A percentile compares a stretch with the other conserved stretches of the same genome.
Evolutionary conservation across 169 alveolate species (phyloP).

Genomic region (Blepharisma undulans): DNA sequence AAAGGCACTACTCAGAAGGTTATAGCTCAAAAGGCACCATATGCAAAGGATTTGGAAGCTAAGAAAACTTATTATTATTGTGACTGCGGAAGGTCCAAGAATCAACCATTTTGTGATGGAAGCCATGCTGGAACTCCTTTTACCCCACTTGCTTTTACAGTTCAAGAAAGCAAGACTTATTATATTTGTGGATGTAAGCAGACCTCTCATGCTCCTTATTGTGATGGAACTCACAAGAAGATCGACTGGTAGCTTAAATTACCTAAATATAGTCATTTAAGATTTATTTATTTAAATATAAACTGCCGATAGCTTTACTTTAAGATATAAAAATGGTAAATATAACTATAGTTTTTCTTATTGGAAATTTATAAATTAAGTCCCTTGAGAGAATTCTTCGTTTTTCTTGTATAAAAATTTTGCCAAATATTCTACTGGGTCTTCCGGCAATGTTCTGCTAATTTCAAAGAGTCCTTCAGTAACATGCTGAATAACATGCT

Average conservation of each 20-base stretch:
- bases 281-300: neutral
- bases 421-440: slow-evolving; percentile 85
- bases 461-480: slow-evolving; percentile 88
- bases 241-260: slow-evolving; percentile 38
- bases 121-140: slow-evolving; percentile 68
- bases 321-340: neutral
- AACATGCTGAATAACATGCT: slow-evolving; percentile 87
- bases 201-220: slow-evolving; percentile 66
- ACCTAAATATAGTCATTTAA: neutral
- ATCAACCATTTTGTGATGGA: slow-evolving; percentile 78
- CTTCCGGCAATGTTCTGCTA: slow-evolving; percentile 84
- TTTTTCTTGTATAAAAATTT: neutral
- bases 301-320: neutral
- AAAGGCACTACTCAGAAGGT: neutral
- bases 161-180: slow-evolving; percentile 57
- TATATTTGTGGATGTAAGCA: slow-evolving; percentile 76
- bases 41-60: neutral
- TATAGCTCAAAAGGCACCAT: neutral
- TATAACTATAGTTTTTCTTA: neutral
- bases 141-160: slow-evolving; percentile 64
- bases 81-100: slow-evolving; percentile 42
- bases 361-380: neutral
- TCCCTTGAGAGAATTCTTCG: neutral
- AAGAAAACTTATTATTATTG: slow-evolving; percentile 6
- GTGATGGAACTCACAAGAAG: slow-evolving; percentile 59